Base-by-base conservation (phyloP, 1,284 basidiomycete genomes). In the Ustilago sp. region DNA sequence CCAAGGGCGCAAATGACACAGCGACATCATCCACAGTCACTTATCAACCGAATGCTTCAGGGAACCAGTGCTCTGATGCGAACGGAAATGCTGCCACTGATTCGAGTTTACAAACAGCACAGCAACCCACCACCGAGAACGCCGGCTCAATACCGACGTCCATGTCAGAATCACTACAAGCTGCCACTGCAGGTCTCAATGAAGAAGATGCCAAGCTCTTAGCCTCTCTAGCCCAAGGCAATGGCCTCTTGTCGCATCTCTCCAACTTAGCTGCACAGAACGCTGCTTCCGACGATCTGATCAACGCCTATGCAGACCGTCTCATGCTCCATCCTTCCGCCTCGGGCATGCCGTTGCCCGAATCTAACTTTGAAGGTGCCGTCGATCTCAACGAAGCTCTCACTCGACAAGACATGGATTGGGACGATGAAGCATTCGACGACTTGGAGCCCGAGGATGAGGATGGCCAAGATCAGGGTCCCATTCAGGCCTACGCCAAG, bases 401-500 rank as follows among this genome's bases (percentile, higher is more conserved):
- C 36, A 72, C 68, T 31, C 61, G 43, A 7, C 68, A 66, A n/a
- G 64, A 70, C 34, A 70, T 72, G 61, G 59, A 71, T 23, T 78
- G 76, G 76, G 72, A 74, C 19, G 64, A 72, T 59, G 76, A 74
- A 48, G 68, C 63, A 1, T 63, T 68, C 28, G 72, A 71, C 15
- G 68, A 71, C 31, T 61, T 63, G 53, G 71, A 70, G 43, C 71
- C 65, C 2, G 76, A 74, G 52, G 71, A 74, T n/a, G 72, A 68
- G 31, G 71, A 74, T 17, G 71, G 59, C 11, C 51, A 78, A 28
- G 76, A 78, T 36, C 68, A 81, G 36, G 84, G 74, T 11, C 84
- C 83, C 43, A 95, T 95, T 84, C 91, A 92, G 86, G 94, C 94
- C 63, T 96, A 95, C 85, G 95, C 94, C 87, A 93, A 93, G 86